Percentiles rank a stretch among this genome's conserved stretches.
Conservation (phyloP, 495 filamentous ascomycete genomes). For the Tuber aestivum region DNA sequence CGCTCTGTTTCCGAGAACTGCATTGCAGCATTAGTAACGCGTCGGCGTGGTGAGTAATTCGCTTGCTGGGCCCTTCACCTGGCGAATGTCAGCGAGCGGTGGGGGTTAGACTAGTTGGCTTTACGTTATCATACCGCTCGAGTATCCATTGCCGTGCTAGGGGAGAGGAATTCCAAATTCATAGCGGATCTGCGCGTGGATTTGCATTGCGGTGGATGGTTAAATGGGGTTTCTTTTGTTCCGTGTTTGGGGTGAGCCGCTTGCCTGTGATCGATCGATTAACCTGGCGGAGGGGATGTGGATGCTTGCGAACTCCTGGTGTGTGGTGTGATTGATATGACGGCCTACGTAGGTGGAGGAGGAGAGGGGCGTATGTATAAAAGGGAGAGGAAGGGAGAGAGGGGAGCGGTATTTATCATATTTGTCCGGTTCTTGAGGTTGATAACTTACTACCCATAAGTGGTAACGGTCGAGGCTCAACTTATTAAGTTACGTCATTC, state of each 20-base stretch:
- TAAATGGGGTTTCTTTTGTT: not conserved
- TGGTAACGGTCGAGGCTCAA: not conserved
- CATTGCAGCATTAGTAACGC: not conserved
- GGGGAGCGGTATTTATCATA: too few relatives aligned
- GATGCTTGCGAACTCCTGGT: not conserved
- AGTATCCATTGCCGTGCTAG: not conserved
- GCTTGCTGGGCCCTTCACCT: not conserved
- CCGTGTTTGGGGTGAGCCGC: not conserved
- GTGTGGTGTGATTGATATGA: not conserved
- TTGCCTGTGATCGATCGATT: not conserved
- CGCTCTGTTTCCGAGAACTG: not conserved
- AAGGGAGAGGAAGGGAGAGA: not conserved
- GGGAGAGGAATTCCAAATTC: not conserved
- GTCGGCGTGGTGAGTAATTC: not conserved
- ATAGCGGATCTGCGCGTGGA: not conserved
- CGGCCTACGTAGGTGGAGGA: not conserved
- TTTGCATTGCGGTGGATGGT: constrained; percentile 5
- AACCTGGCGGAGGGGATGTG: not conserved
- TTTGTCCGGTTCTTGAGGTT: too few relatives aligned
- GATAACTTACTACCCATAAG: too few relatives aligned
- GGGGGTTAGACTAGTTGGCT: not conserved
- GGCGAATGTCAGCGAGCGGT: not conserved
- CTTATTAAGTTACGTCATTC: not conserved
- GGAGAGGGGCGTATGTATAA: not conserved
- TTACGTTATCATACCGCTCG: not conserved